Base-by-base conservation (phyloP, 176 grass and related monocot genomes). In the Musa itinerans region DNA sequence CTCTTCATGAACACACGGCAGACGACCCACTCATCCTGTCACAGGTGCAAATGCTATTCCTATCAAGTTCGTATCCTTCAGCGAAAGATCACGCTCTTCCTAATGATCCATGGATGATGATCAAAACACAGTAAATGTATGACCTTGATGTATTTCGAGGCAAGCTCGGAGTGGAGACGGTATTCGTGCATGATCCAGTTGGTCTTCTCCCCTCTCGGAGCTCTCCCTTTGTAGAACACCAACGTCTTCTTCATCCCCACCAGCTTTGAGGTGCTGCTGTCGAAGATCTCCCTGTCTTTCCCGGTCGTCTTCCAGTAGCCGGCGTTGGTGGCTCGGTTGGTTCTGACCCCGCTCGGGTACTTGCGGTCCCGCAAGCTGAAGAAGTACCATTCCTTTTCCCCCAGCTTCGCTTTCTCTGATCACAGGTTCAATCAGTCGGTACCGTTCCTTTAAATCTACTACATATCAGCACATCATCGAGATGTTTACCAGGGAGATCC, bases 401-500 rank as follows among this genome's bases (percentile, higher is more conserved):
- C 57, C 14, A 62, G 15, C 20, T 62, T 62, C 13, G 57, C 57
- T n/a, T 62, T 62, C 7, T n/a, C 57, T 62, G 57, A 1, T 3
- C 57, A 17, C 7, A 62, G 13, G 20, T 15, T 7, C 15, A 17
- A 8, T 62, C 1, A 7, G 57, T 8, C 4, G 15, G 13, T 6
- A 58, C 0, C 55, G 4, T 17, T 58, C 17, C 17, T 62, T 62
- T 8, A 62, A 15, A 58, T 6, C 34, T 43, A 43, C 34, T 5
- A 6, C 34, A 43, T 43, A 43, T 43, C 34, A 43, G 34, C 34
- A 43, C 34, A 43, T 5, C 34, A 43, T 43, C 34, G 34, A 43
- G 34, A 43, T 43, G 34, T 43, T 43, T 89, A 96, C 92, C 89
- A 15, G 93, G 90, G 52, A 97, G 87, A 89, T 96, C 93, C 93